Base-by-base conservation (phyloP, 2,329 filamentous ascomycete genomes). In the Diaporthe ampelina region DNA sequence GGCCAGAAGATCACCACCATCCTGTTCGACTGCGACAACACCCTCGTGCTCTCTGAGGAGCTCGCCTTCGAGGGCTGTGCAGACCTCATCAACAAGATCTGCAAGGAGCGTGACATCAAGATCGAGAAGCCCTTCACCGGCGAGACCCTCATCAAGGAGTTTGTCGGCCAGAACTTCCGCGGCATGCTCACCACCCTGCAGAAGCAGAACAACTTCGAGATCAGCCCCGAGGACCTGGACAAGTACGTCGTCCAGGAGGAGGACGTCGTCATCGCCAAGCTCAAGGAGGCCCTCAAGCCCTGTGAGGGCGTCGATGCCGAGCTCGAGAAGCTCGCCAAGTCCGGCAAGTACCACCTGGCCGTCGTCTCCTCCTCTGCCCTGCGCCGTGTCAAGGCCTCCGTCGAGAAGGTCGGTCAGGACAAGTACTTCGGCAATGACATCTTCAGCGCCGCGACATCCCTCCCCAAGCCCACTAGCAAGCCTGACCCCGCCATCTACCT, bases 161-260 rank as follows among this genome's bases (percentile, higher is more conserved):
- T 97, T 80, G 94, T 98, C 79, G 95, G 95, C 79, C 93, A 97
- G 83, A 97, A 97, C 89, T 98, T 97, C 90, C 94, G 95, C 78
- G 94, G 94, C 84, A 97, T 97, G 94, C 92, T 97, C 85, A 84
- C 87, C 74, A 91, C 91, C 76, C 91, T 98, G 76, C 92, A 95
- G 84, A 86, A 91, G 83, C 93, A 94, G 84, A 92, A 94, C 88
- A 87, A 88, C 84, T 96, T 97, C 84, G 85, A 88, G 70, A 90
- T 98, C 84, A 79, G 84, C 35, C 83, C 88, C 26, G 91, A 90
- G 2, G 94, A 97, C 81, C 84, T 95, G 74, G 92, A 97, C 79
- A 83, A 81, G 54, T 97, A 94, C 82, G 94, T 97, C 76, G 88
- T 86, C 79, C 88, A 88, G 79, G 95, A 98, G 85, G 93, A 97